Evolutionary conservation across 2,329 filamentous ascomycete genomes (phyloP).

Genomic region (Alternaria angustiovoidea): DNA sequence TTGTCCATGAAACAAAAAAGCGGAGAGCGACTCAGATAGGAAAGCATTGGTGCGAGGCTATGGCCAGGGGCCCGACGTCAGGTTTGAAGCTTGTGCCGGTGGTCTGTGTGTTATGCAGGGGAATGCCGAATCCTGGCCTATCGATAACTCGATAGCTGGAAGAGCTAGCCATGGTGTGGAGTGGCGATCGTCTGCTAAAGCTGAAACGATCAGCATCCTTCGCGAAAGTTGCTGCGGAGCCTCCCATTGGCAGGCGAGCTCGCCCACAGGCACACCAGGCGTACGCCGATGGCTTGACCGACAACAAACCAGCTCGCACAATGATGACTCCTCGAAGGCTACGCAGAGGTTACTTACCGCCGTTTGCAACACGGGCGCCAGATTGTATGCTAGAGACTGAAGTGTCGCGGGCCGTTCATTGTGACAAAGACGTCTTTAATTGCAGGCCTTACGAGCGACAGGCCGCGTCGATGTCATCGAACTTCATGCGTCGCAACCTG

Average conservation of each 20-base stretch:
- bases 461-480: constrained; percentile 19
- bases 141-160: constrained; percentile 29
- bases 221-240: constrained; percentile 12
- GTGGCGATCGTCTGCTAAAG: constrained; percentile 31
- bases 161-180: constrained; percentile 22
- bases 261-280: constrained; percentile 23
- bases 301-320: constrained; percentile 27
- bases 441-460: constrained; percentile 22
- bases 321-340: constrained; percentile 7
- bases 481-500: constrained; percentile 25
- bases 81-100: constrained; percentile 26
- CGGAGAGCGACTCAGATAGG: constrained; percentile 26
- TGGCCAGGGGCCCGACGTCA: constrained; percentile 30
- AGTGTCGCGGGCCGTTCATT: background rate
- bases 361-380: constrained; percentile 27
- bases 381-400: constrained; percentile 7
- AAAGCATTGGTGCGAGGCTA: constrained; percentile 24
- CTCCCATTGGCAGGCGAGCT: constrained; percentile 33
- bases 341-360: constrained; percentile 29
- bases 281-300: constrained; percentile 16
- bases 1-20: constrained; percentile 45
- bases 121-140: constrained; percentile 28
- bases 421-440: constrained; percentile 17
- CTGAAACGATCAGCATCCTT: constrained; percentile 31
- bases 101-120: constrained; percentile 29